phyloP scores from a whole-genome alignment of 2,329 filamentous ascomycete genomes.

The Microcyclospora tardicrescens region DNA sequence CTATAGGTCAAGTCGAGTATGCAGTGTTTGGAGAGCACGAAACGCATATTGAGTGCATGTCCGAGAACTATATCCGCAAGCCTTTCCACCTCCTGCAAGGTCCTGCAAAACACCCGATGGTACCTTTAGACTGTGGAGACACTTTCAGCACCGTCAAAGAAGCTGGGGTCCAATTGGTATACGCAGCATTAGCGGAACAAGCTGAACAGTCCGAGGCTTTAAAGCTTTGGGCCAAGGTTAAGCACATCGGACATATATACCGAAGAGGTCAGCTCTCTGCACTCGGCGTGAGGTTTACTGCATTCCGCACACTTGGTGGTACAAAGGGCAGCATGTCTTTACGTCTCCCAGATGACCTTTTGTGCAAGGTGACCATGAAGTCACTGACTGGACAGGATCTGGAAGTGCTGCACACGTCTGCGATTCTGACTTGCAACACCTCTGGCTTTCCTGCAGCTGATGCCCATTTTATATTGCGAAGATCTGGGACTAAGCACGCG shows the following conservation, averaged over 20 bases:
- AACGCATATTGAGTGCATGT: background rate
- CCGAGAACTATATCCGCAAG: background rate
- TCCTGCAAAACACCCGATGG: slow-evolving; percentile 4
- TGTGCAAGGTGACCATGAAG: background rate
- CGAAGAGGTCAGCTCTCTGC: slow-evolving; percentile 4
- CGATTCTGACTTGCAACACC: slow-evolving; percentile 1
- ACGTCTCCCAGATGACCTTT: slow-evolving; percentile 3
- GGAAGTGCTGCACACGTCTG: background rate
- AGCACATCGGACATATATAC: background rate
- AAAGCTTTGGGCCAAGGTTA: slow-evolving; percentile 1
- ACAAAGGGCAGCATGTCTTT: slow-evolving; percentile 1
- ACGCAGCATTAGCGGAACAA: slow-evolving; percentile 1
- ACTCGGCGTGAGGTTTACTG: slow-evolving; percentile 4
- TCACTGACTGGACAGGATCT: background rate
- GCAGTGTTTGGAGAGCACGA: slow-evolving; percentile 2
- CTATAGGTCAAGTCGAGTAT: slow-evolving; percentile 6
- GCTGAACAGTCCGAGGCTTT: slow-evolving; percentile 4
- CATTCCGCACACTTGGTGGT: slow-evolving; percentile 3
- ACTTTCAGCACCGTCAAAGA: slow-evolving; percentile 8
- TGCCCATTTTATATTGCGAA: slow-evolving; percentile 6
- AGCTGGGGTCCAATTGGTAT: slow-evolving; percentile 6
- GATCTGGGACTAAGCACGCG: too few relatives aligned
- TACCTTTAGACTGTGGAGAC: slow-evolving; percentile 4
- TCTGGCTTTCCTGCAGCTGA: slow-evolving; percentile 6
- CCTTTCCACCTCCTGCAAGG: background rate